Base-by-base conservation (phyloP, 352 stramenopile species). In the Globisporangium acanthophoron region DNA sequence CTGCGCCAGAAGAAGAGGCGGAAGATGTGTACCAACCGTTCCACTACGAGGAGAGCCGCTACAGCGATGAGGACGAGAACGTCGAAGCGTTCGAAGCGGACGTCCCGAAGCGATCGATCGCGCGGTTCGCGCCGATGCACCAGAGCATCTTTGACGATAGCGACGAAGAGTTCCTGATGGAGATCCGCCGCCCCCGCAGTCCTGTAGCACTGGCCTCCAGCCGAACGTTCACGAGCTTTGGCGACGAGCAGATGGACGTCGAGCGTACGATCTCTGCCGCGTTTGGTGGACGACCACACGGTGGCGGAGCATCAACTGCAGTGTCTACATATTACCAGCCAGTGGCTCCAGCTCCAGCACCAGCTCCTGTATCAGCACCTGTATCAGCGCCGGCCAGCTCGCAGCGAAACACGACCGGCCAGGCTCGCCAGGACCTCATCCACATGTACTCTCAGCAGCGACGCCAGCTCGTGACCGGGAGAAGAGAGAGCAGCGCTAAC, bases 91-190 rank as follows among this genome's bases (percentile, higher is more conserved):
- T 27, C 21, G 40, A 40, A 13, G 40, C 40, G 18, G 21, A 56
- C n/a, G 12, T 47, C 20, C 20, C 40, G 24, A 29, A 64, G 21
- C 52, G 58, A 31, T 64, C 58, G 24, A 54, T 64, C 6, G 27
- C 16, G 3, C 47, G 18, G 39, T 59, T 64, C 11, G 45, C 46
- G 11, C 35, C 53, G 13, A 39, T 21, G 5, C 52, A 64, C 0
- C 51, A 49, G 16, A 56, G 45, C 27, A 40, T 59, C 18, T 64
- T 59, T 51, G 58, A 64, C 46, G 58, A 64, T 40, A 64, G 58
- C 45, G 58, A 64, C 52, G 58, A 64, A 50, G 58, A 59, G 45
- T 64, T 64, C 20, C 27, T 64, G 29, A 51, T 18, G 4, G 44
- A 46, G 45, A 64, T 64, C 31, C 51, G 58, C 11, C 58, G 52